Percentiles rank a stretch among this genome's conserved stretches.
phyloP scores from a whole-genome alignment of 306 rosid genomes.

The Begonia fuchsioides region DNA sequence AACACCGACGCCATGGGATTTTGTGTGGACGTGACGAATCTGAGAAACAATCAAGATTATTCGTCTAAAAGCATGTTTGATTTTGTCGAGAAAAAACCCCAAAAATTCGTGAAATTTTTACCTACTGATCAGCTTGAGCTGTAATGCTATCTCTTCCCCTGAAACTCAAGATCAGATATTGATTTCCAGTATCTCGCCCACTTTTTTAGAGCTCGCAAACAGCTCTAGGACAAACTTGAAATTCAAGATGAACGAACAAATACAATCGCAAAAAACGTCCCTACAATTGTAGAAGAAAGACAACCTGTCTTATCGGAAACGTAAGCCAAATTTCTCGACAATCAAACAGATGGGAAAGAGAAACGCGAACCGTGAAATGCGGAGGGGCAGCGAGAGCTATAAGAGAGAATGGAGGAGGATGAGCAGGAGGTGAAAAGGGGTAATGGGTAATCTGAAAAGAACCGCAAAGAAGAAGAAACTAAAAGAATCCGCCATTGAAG shows the following conservation, averaged over 20 bases:
- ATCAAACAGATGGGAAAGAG: slow-evolving; percentile 3
- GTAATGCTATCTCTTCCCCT: not conserved
- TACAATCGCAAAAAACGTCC: not conserved
- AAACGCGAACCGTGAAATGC: slow-evolving; percentile 12
- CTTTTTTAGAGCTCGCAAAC: not conserved
- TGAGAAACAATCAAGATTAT: not conserved
- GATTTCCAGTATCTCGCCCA: not conserved
- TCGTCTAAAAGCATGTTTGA: not conserved
- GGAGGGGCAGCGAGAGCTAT: slow-evolving; percentile 20
- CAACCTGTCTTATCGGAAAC: not conserved
- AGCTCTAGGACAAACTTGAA: not conserved
- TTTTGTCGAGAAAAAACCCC: not conserved
- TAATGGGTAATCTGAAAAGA: slow-evolving; percentile 50
- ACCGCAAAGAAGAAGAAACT: slow-evolving; percentile 18
- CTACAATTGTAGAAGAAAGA: not conserved
- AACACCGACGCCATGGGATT: slow-evolving; percentile 82
- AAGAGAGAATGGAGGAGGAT: slow-evolving; percentile 78
- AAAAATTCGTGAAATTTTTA: not conserved
- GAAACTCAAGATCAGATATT: not conserved
- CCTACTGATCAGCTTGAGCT: not conserved
- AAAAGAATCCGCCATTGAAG: slow-evolving; percentile 33
- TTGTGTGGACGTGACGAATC: slow-evolving; percentile 6
- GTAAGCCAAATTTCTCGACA: not conserved
- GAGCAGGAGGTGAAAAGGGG: slow-evolving; percentile 72
- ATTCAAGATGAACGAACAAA: not conserved